phyloP scores from a whole-genome alignment of 495 filamentous ascomycete genomes.

The Bombardia bombarda region DNA sequence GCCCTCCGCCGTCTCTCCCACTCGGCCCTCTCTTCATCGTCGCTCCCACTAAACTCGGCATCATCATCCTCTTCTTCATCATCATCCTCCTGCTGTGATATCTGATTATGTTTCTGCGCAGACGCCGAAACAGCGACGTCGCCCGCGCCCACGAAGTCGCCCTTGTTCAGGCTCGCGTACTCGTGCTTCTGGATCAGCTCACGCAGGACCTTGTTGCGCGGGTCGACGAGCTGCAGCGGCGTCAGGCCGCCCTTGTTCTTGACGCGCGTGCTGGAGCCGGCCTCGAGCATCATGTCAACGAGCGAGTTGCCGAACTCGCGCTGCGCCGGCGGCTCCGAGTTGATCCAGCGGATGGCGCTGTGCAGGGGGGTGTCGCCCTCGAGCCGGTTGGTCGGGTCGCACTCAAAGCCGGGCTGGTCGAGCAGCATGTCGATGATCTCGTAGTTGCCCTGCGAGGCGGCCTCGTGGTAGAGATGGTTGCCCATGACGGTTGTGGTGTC shows the following conservation, averaged over 20 bases:
- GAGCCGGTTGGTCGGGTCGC: slow-evolving; percentile 72
- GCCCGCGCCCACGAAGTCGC: slow-evolving; percentile 37
- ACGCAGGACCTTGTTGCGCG: slow-evolving; percentile 59
- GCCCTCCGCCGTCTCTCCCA: slow-evolving; percentile 38
- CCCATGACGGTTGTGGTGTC: slow-evolving; percentile 74
- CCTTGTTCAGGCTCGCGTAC: slow-evolving; percentile 50
- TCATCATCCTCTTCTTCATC: slow-evolving; percentile 34
- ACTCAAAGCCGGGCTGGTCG: slow-evolving; percentile 90
- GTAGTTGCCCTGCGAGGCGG: slow-evolving; percentile 79
- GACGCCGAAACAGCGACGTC: slow-evolving; percentile 16
- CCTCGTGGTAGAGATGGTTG: slow-evolving; percentile 82
- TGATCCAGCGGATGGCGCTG: slow-evolving; percentile 77
- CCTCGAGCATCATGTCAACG: slow-evolving; percentile 87
- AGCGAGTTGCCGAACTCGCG: slow-evolving; percentile 57
- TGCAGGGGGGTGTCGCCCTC: slow-evolving; percentile 91
- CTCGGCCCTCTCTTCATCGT: slow-evolving; percentile 44
- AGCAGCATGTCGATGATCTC: slow-evolving; percentile 88
- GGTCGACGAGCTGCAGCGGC: slow-evolving; percentile 63
- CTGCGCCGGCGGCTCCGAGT: slow-evolving; percentile 50
- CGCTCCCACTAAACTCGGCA: slow-evolving; percentile 45
- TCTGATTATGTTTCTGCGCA: background rate
- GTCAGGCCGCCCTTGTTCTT: slow-evolving; percentile 65
- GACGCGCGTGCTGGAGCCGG: slow-evolving; percentile 47
- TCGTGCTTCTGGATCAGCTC: slow-evolving; percentile 67
- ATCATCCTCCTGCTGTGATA: slow-evolving; percentile 1